These are phyloP conservation scores for Aschersonia sp. DNA, from an alignment of 2,329 filamentous ascomycete species.

Conservation along the genomic window DNA sequence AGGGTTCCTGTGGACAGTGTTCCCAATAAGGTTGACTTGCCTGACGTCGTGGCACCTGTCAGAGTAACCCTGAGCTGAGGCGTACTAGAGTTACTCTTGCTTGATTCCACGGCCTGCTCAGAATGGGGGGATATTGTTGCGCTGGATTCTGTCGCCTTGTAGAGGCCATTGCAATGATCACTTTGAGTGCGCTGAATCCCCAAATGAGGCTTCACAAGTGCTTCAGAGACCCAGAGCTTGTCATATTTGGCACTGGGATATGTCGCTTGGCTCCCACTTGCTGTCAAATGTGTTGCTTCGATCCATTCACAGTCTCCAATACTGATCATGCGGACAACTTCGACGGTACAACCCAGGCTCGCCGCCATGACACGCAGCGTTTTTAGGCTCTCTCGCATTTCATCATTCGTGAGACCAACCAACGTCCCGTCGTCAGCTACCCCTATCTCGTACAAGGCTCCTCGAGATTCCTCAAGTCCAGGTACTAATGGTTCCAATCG, in stretches of 20 bases:
- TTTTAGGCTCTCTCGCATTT: constrained; percentile 78
- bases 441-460: constrained; percentile 90
- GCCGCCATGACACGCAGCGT: constrained; percentile 85
- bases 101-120: constrained; percentile 13
- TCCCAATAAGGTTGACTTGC: constrained; percentile 82
- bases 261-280: constrained; percentile 10
- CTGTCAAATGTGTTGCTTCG: constrained; percentile 24
- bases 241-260: constrained; percentile 19
- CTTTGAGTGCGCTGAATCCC: constrained; percentile 15
- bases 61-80: constrained; percentile 77
- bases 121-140: not conserved
- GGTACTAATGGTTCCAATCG: constrained; percentile 47
- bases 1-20: constrained; percentile 76
- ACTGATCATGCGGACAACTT: constrained; percentile 65
- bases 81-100: constrained; percentile 35
- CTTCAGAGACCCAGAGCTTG: constrained; percentile 78
- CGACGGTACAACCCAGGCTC: constrained; percentile 74
- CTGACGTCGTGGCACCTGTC: constrained; percentile 77
- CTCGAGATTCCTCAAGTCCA: constrained; percentile 82
- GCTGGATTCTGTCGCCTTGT: not conserved
- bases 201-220: constrained; percentile 64
- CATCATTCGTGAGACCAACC: constrained; percentile 74
- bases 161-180: not conserved
- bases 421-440: constrained; percentile 90
- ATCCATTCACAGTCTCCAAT: constrained; percentile 76